Evolutionary conservation across 2,329 filamentous ascomycete species (phyloP).

Genomic region (Fusarium annulatum): DNA sequence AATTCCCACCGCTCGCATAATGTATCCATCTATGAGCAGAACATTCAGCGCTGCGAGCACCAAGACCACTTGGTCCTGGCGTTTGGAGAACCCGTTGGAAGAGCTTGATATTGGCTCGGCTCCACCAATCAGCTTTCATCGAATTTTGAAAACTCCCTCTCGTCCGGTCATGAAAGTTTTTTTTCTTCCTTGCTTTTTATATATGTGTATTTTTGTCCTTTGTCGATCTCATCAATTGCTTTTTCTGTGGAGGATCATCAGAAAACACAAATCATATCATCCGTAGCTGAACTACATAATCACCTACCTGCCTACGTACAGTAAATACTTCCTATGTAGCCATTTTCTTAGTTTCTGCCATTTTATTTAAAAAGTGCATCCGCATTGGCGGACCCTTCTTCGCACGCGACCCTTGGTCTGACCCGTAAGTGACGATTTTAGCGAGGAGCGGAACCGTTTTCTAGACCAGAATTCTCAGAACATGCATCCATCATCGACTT

Average conservation of each 20-base stretch:
- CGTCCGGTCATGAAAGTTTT: slow-evolving; percentile 21
- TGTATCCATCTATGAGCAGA: slow-evolving; percentile 24
- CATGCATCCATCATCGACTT: slow-evolving; percentile 14
- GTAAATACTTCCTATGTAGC: too few species aligned
- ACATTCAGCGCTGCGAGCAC: slow-evolving; percentile 25
- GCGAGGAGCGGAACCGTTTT: slow-evolving; percentile 37
- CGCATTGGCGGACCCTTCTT: slow-evolving; percentile 15
- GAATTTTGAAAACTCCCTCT: slow-evolving; percentile 29
- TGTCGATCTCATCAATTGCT: slow-evolving; percentile 18
- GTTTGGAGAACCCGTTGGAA: slow-evolving; percentile 35
- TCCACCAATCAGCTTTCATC: slow-evolving; percentile 32
- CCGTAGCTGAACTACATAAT: slow-evolving; percentile 7
- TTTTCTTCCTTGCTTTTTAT: slow-evolving; percentile 26
- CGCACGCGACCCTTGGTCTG: slow-evolving; percentile 33
- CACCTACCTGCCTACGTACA: too few species aligned
- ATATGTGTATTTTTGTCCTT: background rate
- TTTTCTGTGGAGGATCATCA: slow-evolving; percentile 6
- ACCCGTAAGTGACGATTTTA: slow-evolving; percentile 31
- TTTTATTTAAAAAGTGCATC: background rate
- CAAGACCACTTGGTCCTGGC: slow-evolving; percentile 17
- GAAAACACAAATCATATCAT: background rate
- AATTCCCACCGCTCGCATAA: slow-evolving; percentile 25
- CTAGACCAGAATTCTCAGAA: slow-evolving; percentile 9
- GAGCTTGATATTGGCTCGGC: slow-evolving; percentile 11
- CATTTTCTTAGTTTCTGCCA: too few species aligned